Conservation (phyloP, 208 protist genomes). For the Leishmania braziliensis region DNA sequence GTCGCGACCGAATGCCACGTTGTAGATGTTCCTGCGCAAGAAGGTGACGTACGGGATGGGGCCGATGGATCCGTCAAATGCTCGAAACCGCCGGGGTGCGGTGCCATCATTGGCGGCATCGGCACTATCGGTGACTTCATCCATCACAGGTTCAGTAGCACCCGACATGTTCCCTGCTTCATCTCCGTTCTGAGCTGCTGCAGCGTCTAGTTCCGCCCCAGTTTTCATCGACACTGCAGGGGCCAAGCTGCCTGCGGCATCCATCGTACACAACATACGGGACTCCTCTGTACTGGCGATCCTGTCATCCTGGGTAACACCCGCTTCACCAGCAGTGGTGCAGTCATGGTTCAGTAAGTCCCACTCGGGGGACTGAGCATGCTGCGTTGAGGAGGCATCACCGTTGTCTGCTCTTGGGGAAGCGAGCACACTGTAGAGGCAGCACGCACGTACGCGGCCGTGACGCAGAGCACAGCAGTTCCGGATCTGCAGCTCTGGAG, state of each 20-base stretch:
- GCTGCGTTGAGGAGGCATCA: neutral
- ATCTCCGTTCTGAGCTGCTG: neutral
- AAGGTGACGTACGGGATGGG: constrained; percentile 78
- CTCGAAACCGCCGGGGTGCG: neutral
- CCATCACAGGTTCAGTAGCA: neutral
- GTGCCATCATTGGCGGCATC: neutral
- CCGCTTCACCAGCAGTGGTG: neutral
- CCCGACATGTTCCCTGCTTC: neutral
- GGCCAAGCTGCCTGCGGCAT: constrained; percentile 15
- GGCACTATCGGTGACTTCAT: neutral
- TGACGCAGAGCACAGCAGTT: neutral
- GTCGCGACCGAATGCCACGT: constrained; percentile 67
- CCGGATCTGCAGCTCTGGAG: neutral
- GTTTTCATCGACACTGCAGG: neutral
- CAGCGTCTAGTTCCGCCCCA: neutral
- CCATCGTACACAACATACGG: neutral
- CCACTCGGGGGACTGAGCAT: too few relatives aligned
- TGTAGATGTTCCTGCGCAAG: constrained; percentile 57
- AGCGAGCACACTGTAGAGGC: neutral
- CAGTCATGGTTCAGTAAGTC: neutral
- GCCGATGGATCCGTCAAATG: constrained; percentile 24
- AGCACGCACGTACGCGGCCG: neutral
- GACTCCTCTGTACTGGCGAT: neutral
- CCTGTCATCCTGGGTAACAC: neutral
- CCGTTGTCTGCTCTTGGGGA: neutral